Evolutionary conservation across 2,329 filamentous ascomycete species (phyloP), one percentile per base, ranked within the genome.

Genomic region (Colletotrichum coccodes): DNA sequence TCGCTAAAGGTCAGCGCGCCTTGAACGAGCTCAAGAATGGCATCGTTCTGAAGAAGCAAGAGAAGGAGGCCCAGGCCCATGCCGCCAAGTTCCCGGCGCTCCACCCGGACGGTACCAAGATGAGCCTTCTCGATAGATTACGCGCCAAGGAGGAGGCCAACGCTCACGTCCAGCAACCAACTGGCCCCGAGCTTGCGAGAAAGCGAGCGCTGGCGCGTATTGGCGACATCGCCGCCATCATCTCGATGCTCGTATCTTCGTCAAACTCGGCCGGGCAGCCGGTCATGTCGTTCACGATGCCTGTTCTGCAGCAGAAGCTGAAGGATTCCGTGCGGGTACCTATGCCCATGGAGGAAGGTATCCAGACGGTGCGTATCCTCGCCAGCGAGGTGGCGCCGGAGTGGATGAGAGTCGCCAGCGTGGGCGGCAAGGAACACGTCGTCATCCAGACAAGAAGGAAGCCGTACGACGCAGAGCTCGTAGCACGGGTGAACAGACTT

Each of bases 51-150:
- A 87, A 85, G 76, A 85, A 87, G 75, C 80, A 86, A 72, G 78
- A 84, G 68, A 82, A 82, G 69, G 78, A 82, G 42, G 71, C 73
- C 18, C 83, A 80, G 69, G 73, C 76, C 60, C 78, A 79, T 30
- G 74, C 78, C 70, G 54, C 74, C 68, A 74, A 74, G 40, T 26
- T 53, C 18, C 52, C 77, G 71, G 59, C 75, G 71, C 40, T 76
- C 75, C 86, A 85, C 68, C 70, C 81, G 1, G 83, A 84, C 57
- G 84, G 81, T 49, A 78, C 79, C 52, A 84, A 90, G 80, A 90
- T 92, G 82, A 89, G 88, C 60, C 87, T 97, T 28, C 85, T 96
- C 65, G 92, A 95, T 77, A 91, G 92, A 56, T 88, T 97, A 71
- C 90, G 92, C 71, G 84, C 87, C 62, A 95, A 95, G 82, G 88